A percentile compares a stretch with the other conserved stretches of the same genome.
phyloP scores from a whole-genome alignment of 331 rosid species.

The Ulmus americana region DNA sequence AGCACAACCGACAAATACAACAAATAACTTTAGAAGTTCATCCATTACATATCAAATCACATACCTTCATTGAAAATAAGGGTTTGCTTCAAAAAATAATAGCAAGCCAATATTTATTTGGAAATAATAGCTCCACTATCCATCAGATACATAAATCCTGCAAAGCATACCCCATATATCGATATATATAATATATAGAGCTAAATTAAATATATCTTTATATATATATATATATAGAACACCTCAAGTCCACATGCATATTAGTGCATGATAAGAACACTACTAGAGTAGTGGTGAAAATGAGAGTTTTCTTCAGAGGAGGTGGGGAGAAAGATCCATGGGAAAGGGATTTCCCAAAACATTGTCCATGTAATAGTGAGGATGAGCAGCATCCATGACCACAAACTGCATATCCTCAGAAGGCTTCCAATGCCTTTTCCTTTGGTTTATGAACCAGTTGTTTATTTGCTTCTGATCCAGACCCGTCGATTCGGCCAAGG shows the following conservation, averaged over 20 bases:
- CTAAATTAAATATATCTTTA: neutral
- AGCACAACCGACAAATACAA: no score
- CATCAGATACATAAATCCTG: no score
- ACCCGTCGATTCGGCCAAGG: constrained; percentile 88
- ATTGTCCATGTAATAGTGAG: constrained; percentile 68
- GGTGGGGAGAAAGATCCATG: constrained; percentile 60
- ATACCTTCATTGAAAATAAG: no score
- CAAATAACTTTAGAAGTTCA: no score
- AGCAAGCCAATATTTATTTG: no score
- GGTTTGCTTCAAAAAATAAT: no score
- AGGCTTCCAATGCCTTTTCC: constrained; percentile 98
- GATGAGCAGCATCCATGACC: constrained; percentile 77
- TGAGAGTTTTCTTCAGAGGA: constrained; percentile 33
- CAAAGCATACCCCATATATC: no score
- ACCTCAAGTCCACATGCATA: neutral
- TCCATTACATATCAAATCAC: no score
- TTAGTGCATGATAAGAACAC: no score
- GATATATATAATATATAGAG: neutral
- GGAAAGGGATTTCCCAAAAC: constrained; percentile 58
- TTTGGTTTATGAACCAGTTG: constrained; percentile 96
- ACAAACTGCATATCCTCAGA: constrained; percentile 95
- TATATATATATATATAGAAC: constrained; percentile 3
- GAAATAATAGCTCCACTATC: no score
- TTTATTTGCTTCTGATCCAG: constrained; percentile 95
- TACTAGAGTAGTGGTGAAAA: neutral